A percentile compares a stretch with the other conserved stretches of the same genome.
Conservation (phyloP, 768 basidiomycete genomes). For the Tylopilus felleus region DNA sequence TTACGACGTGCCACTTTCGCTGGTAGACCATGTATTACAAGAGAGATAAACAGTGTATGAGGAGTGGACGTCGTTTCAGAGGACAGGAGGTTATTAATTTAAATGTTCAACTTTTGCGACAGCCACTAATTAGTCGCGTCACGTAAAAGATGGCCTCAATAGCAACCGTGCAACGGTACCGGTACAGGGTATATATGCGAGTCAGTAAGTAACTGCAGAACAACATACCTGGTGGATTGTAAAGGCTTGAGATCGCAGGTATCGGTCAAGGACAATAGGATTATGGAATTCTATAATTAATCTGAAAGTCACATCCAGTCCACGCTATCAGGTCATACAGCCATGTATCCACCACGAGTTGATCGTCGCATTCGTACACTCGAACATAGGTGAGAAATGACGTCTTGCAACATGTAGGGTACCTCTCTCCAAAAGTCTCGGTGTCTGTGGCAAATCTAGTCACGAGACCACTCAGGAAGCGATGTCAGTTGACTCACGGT, state of each 20-base stretch:
- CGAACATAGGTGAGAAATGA: conserved; percentile 73
- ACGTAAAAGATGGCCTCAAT: conserved; percentile 12
- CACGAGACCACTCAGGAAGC: not conserved
- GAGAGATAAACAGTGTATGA: not conserved
- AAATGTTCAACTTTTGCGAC: conserved; percentile 19
- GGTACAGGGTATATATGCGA: too few relatives aligned
- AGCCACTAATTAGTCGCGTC: conserved; percentile 3
- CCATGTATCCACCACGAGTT: conserved; percentile 70
- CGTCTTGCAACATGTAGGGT: conserved; percentile 79
- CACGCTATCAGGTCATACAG: conserved; percentile 47
- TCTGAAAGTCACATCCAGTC: conserved; percentile 1
- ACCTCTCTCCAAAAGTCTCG: conserved; percentile 91
- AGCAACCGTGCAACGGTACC: too few relatives aligned
- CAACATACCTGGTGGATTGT: too few relatives aligned
- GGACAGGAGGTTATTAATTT: conserved; percentile 25
- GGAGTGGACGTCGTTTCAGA: not conserved
- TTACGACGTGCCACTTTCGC: conserved; percentile 30
- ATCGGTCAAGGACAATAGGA: not conserved
- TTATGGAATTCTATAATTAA: conserved; percentile 7
- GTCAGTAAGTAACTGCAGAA: too few relatives aligned
- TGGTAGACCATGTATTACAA: conserved; percentile 13
- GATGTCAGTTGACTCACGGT: conserved; percentile 56
- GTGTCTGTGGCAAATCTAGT: conserved; percentile 46
- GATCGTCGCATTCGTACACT: conserved; percentile 64
- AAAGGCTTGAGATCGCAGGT: not conserved